phyloP scores from a whole-genome alignment of 75 land plant species.

The Ceratopteris richardii region DNA sequence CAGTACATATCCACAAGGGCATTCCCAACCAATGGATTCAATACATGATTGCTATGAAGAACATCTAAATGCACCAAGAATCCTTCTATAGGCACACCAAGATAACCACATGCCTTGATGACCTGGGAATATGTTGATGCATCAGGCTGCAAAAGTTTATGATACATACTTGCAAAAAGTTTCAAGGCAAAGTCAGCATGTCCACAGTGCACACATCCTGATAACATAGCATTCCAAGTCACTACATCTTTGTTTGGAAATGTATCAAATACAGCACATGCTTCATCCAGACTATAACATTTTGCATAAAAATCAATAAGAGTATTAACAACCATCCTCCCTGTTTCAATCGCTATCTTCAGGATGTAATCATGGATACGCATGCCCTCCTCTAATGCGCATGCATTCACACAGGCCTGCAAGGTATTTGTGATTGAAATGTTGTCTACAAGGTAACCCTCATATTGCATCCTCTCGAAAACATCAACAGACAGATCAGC shows the following conservation, averaged over 20 bases:
- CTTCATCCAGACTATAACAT: constrained; percentile 8
- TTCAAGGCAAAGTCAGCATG: constrained; percentile 5
- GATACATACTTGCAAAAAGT: constrained; percentile 8
- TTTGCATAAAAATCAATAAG: constrained; percentile 14
- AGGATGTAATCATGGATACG: constrained; percentile 10
- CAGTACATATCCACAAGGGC: neutral
- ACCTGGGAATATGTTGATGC: neutral
- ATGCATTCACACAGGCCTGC: constrained; percentile 7
- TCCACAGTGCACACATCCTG: constrained; percentile 2
- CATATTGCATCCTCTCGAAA: constrained; percentile 8
- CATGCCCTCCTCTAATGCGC: constrained; percentile 11
- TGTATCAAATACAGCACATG: constrained; percentile 8
- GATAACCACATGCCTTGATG: too few species aligned
- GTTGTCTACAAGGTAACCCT: constrained; percentile 1
- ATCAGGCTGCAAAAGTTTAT: constrained; percentile 3
- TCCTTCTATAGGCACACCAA: too few species aligned
- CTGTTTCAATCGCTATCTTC: constrained; percentile 8
- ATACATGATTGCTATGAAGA: too few species aligned
- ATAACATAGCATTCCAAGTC: constrained; percentile 17
- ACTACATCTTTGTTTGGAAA: constrained; percentile 14
- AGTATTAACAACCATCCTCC: constrained; percentile 12
- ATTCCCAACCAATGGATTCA: constrained; percentile 21
- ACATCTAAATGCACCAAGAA: too few species aligned
- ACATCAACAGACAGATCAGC: constrained; percentile 4
- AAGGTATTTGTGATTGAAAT: constrained; percentile 10